These are phyloP conservation scores for Boletus barrowsii DNA, from an alignment of 768 basidiomycete species.

Conservation along the genomic window DNA sequence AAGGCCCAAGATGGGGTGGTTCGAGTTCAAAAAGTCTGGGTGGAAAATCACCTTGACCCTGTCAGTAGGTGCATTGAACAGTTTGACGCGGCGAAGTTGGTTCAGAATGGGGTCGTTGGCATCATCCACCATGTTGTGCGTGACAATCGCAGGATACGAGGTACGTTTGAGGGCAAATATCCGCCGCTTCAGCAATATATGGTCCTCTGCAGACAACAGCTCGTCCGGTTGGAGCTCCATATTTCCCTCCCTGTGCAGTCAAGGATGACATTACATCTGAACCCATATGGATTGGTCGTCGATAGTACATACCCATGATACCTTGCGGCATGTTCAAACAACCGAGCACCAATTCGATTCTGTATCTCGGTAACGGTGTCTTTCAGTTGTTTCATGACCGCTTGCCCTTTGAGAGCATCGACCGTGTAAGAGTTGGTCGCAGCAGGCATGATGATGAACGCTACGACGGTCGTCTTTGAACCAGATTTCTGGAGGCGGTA, in stretches of 20 bases:
- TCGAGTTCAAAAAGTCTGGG: conserved; percentile 96
- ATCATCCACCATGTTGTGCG: conserved; percentile 98
- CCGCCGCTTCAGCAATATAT: conserved; percentile 90
- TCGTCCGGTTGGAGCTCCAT: conserved; percentile 69
- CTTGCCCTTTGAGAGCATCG: conserved; percentile 95
- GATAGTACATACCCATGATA: conserved; percentile 73
- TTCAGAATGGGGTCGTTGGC: conserved; percentile 88
- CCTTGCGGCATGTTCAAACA: conserved; percentile 93
- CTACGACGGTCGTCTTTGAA: conserved; percentile 84
- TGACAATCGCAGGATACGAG: conserved; percentile 92
- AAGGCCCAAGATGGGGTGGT: conserved; percentile 94
- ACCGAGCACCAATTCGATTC: conserved; percentile 82
- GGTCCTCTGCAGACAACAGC: conserved; percentile 88
- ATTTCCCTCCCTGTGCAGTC: conserved; percentile 58
- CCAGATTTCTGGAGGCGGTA: conserved; percentile 57
- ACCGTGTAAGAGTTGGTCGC: conserved; percentile 95
- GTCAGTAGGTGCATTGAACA: conserved; percentile 87
- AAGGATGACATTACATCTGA: background rate
- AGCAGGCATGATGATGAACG: conserved; percentile 99
- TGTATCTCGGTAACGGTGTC: conserved; percentile 97
- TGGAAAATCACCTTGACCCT: conserved; percentile 98
- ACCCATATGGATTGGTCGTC: background rate
- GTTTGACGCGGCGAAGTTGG: conserved; percentile 88
- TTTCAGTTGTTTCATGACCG: conserved; percentile 93
- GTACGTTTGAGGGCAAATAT: conserved; percentile 96